Evolutionary conservation across 176 grass and related monocot species (phyloP), one percentile per base, ranked within the genome.

Genomic region (Triticum urartu): DNA sequence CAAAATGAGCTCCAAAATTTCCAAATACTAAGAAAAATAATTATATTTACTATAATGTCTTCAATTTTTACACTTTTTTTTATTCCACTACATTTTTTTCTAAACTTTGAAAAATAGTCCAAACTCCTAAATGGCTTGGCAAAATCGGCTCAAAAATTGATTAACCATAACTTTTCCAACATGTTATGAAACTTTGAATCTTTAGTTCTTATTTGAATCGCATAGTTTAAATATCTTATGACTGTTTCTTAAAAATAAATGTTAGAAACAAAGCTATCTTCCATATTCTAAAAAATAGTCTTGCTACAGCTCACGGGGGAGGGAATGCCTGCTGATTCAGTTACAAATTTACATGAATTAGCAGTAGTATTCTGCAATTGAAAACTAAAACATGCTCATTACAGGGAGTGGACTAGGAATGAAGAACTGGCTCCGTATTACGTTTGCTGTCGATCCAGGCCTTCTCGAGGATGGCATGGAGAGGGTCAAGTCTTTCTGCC

Each of bases 341-440:
- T 47, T 76, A 54, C 7, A 20, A 52, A 1, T 56, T 52, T 77
- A 59, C 8, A 34, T 2, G 18, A 33, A 77, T 33, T 30, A 11
- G 1, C 2, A 11, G 11, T 13, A 78, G 10, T 60, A 9, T 62
- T 15, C 17, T 38, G 7, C 0, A 58, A 15, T 1, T 14, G 1
- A 61, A 43, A 39, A 68, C 0, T 68, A 68, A 68, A 1, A 36
- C 9, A 36, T 47, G 18, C 18, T 9, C 5, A 33, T 70, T 74
- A 22, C 85, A 97, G 91, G 94, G 32, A 89, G 78, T 45, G 74
- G 69, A 24, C 43, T 96, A 2, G 87, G 88, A 26, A 89, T 93
- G 87, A 91, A 90, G 63, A 81, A 91, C n/a, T 97, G 91, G 91
- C 80, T 93, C 4, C 87, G 94, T 0, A 43, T 97, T 12, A 93